Conservation (phyloP, 345 rosid genomes). For the Brassica incana region DNA sequence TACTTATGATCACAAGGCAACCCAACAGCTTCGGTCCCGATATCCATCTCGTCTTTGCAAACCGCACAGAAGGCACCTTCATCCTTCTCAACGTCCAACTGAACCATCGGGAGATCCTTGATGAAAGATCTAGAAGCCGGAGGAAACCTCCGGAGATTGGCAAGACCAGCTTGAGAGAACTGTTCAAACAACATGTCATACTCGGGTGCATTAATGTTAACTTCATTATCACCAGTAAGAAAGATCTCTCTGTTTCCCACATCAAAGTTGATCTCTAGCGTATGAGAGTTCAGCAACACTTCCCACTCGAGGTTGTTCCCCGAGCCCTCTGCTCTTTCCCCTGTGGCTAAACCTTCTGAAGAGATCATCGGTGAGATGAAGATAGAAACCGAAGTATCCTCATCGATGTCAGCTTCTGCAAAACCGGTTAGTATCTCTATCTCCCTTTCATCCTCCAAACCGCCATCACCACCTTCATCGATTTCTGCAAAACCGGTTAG, state of each 20-base stretch:
- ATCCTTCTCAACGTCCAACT: conserved; percentile 36
- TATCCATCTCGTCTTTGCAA: conserved; percentile 78
- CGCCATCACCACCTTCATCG: conserved; percentile 46
- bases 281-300: conserved; percentile 63
- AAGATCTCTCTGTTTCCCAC: conserved; percentile 47
- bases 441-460: conserved; percentile 65
- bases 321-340: conserved; percentile 44
- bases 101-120: conserved; percentile 58
- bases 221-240: conserved; percentile 41
- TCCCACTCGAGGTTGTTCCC: conserved; percentile 72
- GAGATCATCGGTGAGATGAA: conserved; percentile 54
- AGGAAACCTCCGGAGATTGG: conserved; percentile 48
- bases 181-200: conserved; percentile 72
- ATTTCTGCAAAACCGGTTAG: conserved; percentile 69
- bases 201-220: conserved; percentile 55
- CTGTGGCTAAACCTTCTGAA: conserved; percentile 50
- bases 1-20: conserved; percentile 82
- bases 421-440: conserved; percentile 61
- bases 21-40: conserved; percentile 64
- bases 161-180: conserved; percentile 61
- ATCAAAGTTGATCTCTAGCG: conserved; percentile 54
- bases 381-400: conserved; percentile 50
- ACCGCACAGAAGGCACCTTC: conserved; percentile 65
- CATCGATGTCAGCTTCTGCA: conserved; percentile 53
- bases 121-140: conserved; percentile 69